Evolutionary conservation across 2,329 filamentous ascomycete genomes (phyloP).

Genomic region (Scytalidium lignicola): DNA sequence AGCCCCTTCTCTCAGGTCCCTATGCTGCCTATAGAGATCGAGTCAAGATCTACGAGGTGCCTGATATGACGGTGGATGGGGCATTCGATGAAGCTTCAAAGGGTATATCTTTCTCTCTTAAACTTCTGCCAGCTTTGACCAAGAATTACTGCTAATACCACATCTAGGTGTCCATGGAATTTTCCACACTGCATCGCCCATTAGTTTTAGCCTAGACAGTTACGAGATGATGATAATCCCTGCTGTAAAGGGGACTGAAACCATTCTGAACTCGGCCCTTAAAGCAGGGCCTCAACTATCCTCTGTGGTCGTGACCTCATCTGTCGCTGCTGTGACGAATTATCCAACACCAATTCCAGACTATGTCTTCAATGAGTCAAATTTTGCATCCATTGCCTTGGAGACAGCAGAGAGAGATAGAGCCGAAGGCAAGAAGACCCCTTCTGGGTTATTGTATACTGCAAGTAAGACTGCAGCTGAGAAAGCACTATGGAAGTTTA

Average conservation of each 20-base stretch:
- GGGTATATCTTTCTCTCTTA: slow-evolving; percentile 9
- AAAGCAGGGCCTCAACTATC: slow-evolving; percentile 31
- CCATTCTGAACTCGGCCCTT: slow-evolving; percentile 23
- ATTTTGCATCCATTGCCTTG: slow-evolving; percentile 27
- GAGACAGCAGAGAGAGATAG: slow-evolving; percentile 26
- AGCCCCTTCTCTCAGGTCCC: slow-evolving; percentile 20
- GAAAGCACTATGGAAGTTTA: slow-evolving; percentile 33
- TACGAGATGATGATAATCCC: slow-evolving; percentile 24
- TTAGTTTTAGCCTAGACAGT: slow-evolving; percentile 24
- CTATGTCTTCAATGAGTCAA: slow-evolving; percentile 19
- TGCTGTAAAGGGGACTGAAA: slow-evolving; percentile 22
- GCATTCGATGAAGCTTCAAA: slow-evolving; percentile 25
- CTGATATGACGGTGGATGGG: slow-evolving; percentile 23
- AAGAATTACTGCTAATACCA: background rate
- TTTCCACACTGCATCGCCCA: slow-evolving; percentile 25
- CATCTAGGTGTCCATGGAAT: slow-evolving; percentile 23
- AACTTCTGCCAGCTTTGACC: background rate
- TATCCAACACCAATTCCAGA: slow-evolving; percentile 12
- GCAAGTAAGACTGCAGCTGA: slow-evolving; percentile 37
- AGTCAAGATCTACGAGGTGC: slow-evolving; percentile 22
- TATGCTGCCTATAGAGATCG: slow-evolving; percentile 21
- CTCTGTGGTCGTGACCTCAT: slow-evolving; percentile 37
- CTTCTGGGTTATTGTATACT: slow-evolving; percentile 24
- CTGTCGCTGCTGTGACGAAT: slow-evolving; percentile 21
- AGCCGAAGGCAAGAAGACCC: slow-evolving; percentile 15